phyloP scores from a whole-genome alignment of 805 yeast species.

The Brettanomyces nanus region DNA sequence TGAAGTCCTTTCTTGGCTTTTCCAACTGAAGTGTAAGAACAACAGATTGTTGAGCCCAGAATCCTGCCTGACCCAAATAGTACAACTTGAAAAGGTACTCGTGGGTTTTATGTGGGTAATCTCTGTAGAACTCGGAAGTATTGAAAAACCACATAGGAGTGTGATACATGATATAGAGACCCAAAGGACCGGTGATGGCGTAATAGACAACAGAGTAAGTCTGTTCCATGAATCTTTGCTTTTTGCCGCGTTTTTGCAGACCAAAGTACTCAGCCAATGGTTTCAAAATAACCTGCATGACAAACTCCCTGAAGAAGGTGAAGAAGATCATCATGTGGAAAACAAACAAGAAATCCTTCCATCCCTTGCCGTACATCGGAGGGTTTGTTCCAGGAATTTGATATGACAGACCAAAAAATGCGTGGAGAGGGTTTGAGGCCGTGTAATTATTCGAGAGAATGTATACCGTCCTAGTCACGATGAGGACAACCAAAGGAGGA shows the following conservation, averaged over 20 bases:
- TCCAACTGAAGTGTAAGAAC: slow-evolving; percentile 79
- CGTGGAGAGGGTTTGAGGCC: slow-evolving; percentile 50
- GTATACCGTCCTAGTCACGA: slow-evolving; percentile 34
- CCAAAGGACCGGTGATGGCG: slow-evolving; percentile 75
- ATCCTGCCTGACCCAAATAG: slow-evolving; percentile 89
- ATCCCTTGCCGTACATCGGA: slow-evolving; percentile 73
- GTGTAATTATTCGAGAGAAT: slow-evolving; percentile 51
- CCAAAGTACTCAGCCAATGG: slow-evolving; percentile 61
- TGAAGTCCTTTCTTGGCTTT: slow-evolving; percentile 89
- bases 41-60: slow-evolving; percentile 94
- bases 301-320: slow-evolving; percentile 84
- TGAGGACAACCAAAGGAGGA: slow-evolving; percentile 46
- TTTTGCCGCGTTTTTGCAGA: slow-evolving; percentile 44
- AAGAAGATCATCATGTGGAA: slow-evolving; percentile 75
- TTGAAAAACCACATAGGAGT: slow-evolving; percentile 87
- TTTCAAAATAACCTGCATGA: slow-evolving; percentile 71
- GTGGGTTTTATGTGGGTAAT: slow-evolving; percentile 78
- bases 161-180: slow-evolving; percentile 78
- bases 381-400: slow-evolving; percentile 50
- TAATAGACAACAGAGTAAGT: slow-evolving; percentile 77
- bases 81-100: slow-evolving; percentile 65
- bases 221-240: slow-evolving; percentile 87
- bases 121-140: slow-evolving; percentile 69
- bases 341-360: slow-evolving; percentile 72
- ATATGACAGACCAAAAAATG: slow-evolving; percentile 61